These are phyloP conservation scores for Neurospora sp. DNA, from an alignment of 495 filamentous ascomycete genomes.

Conservation along the genomic window DNA sequence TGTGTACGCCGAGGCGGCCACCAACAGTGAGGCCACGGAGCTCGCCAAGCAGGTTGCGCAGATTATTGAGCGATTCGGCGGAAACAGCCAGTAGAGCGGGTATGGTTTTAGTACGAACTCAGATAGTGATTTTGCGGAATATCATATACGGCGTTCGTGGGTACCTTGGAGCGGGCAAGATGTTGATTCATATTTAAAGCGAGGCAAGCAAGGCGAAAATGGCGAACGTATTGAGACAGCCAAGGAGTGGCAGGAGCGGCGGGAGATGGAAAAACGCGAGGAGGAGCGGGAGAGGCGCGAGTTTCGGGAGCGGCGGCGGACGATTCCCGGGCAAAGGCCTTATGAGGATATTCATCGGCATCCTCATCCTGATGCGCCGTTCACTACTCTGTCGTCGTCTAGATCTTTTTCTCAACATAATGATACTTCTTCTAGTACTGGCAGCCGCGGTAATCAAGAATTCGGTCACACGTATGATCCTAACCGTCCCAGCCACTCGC, in stretches of 20 bases:
- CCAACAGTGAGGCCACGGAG: constrained; percentile 72
- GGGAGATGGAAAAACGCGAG: background rate
- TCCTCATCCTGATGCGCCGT: background rate
- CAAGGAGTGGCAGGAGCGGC: background rate
- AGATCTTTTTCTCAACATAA: background rate
- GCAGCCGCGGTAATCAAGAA: background rate
- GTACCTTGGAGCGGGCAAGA: background rate
- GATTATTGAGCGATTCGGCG: constrained; percentile 44
- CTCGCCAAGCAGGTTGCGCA: constrained; percentile 71
- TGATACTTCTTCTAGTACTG: background rate
- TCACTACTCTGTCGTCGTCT: background rate
- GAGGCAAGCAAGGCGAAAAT: background rate
- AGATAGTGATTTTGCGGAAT: background rate
- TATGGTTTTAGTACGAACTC: background rate
- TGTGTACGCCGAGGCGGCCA: constrained; percentile 94
- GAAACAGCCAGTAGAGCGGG: constrained; percentile 3
- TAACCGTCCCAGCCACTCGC: background rate
- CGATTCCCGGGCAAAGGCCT: background rate
- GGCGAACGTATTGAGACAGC: background rate
- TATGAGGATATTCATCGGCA: background rate
- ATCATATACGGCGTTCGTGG: background rate
- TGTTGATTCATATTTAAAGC: background rate
- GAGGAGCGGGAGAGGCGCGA: background rate
- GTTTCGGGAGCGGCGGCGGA: background rate
- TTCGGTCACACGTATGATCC: background rate